phyloP scores from a whole-genome alignment of 2,329 filamentous ascomycete genomes.

The Fusarium pseudonygamai region DNA sequence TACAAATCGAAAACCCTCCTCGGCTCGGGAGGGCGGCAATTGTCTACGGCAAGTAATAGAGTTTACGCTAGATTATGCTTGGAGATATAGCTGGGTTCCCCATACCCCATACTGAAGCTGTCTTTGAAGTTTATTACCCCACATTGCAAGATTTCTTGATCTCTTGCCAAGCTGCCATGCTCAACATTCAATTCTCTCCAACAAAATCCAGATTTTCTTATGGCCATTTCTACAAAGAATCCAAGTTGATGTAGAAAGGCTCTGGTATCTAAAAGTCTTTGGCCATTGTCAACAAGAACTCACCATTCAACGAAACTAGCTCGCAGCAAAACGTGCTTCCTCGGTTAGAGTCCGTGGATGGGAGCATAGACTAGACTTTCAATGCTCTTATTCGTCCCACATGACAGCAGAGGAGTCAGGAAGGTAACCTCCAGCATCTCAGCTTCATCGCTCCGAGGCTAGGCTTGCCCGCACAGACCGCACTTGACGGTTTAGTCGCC shows the following conservation, averaged over 20 bases:
- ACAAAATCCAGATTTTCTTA: rapidly evolving
- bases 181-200: not conserved
- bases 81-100: not conserved
- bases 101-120: not conserved
- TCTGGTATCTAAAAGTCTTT: too few relatives aligned
- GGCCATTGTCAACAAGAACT: too few relatives aligned
- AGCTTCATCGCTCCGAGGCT: not conserved
- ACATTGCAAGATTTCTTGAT: not conserved
- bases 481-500: rapidly evolving
- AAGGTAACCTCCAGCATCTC: not conserved
- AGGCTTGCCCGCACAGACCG: too few relatives aligned
- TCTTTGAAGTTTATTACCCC: not conserved
- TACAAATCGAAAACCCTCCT: not conserved
- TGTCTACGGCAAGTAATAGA: not conserved
- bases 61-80: not conserved
- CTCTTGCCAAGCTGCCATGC: not conserved
- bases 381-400: not conserved
- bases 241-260: too few relatives aligned
- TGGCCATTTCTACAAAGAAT: too few relatives aligned
- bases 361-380: too few relatives aligned
- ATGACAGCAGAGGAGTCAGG: rapidly evolving
- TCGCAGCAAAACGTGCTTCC: too few relatives aligned
- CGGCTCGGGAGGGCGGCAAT: not conserved
- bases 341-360: not conserved
- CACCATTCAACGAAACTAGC: too few relatives aligned